Evolutionary conservation across 2,329 filamentous ascomycete species (phyloP), one percentile per base, ranked within the genome.

Genomic region (Aspergillus felis): DNA sequence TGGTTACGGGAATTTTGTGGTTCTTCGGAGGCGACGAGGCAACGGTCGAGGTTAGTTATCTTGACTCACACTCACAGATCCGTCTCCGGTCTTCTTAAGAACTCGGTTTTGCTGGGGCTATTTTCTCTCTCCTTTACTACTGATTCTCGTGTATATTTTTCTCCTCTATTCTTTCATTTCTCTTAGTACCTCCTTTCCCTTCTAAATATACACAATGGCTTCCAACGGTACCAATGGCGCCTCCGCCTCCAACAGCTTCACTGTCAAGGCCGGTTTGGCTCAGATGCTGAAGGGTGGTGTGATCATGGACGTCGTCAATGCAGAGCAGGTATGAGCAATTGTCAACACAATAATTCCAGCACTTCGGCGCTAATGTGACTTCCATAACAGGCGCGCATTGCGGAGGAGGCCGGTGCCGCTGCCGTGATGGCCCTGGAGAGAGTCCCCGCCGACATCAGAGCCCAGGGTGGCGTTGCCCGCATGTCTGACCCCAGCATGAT

Each of bases 231-330:
- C 53, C 38, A 70, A 71, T 57, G 71, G 69, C 59, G 61, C 65
- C 61, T 59, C 69, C 63, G 66, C 76, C 51, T 74, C 76, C 63
- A 79, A 81, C 64, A 82, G 85, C 76, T 96, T 97, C 77, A 87
- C 87, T 66, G 88, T 97, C 83, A 99, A 99, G 84, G 89, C 91
- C 54, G 94, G 93, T 58, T 82, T 99, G 64, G 94, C 94, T 25
- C 90, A 96, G 78, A 99, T 99, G 94, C 82, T 97, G 78, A 97
- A 97, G 83, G 94, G 94, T 74, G 94, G 94, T 70, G 94, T 99
- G 64, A 99, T 99, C 78, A 99, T 99, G 94, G 94, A 99, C 78
- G 94, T 97, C 57, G 91, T 95, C 62, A 91, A 93, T 75, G 90
- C 92, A 27, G 89, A 91, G 72, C 92, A 90, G 80, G 86, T 86